Percentiles rank a stretch among this genome's conserved stretches.
Evolutionary conservation across 176 grass and related monocot species (phyloP).

Genomic region (Alloteropsis semialata): DNA sequence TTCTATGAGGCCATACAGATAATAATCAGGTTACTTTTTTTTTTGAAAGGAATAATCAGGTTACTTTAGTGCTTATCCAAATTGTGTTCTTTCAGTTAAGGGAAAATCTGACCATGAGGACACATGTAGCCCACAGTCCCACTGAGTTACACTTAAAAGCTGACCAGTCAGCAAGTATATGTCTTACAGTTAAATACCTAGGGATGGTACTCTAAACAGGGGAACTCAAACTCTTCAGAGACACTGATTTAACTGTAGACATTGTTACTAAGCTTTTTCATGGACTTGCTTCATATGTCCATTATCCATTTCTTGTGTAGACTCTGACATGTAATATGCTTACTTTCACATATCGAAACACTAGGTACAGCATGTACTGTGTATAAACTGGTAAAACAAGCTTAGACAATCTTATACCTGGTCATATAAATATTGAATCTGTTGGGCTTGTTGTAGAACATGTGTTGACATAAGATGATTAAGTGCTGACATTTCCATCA

Average conservation of each 20-base stretch:
- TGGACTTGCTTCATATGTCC: neutral
- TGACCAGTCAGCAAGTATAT: neutral
- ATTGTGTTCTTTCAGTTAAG: neutral
- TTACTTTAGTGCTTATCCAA: neutral
- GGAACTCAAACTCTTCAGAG: neutral
- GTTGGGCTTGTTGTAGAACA: conserved; percentile 88
- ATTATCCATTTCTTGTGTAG: neutral
- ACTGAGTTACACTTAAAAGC: neutral
- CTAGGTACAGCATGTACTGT: neutral
- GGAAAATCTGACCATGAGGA: neutral
- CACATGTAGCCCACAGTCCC: neutral
- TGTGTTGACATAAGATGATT: conserved; percentile 96
- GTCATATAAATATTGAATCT: conserved; percentile 86
- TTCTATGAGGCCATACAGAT: neutral
- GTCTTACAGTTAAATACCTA: neutral
- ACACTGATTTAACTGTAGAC: conserved; percentile 1
- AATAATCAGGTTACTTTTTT: neutral
- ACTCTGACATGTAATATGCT: neutral
- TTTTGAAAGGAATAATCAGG: neutral
- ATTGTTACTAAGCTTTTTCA: neutral
- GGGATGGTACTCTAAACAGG: neutral
- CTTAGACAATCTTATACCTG: conserved; percentile 49
- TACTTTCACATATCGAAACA: conserved; percentile 5
- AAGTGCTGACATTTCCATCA: conserved; percentile 95
- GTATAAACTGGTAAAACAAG: neutral